phyloP scores from a whole-genome alignment of 176 grass and related monocot genomes.

The Saccharum officinarum region DNA sequence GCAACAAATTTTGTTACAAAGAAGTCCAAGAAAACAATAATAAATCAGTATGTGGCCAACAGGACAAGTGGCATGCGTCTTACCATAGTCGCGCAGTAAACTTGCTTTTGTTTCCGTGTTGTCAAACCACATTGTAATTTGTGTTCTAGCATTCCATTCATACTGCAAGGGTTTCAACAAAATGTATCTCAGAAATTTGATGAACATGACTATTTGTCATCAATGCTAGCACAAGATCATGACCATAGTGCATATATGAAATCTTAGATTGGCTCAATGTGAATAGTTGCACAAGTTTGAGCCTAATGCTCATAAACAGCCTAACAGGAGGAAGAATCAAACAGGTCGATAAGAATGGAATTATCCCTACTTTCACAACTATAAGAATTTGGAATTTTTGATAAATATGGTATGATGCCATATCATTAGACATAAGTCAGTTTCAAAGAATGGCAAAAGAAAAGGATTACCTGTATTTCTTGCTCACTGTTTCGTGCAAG shows the following conservation, averaged over 20 bases:
- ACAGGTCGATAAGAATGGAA: not conserved
- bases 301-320: not conserved
- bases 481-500: constrained; percentile 59
- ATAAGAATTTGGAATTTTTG: not conserved
- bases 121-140: constrained; percentile 96
- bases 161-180: constrained; percentile 51
- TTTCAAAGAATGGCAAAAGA: not conserved
- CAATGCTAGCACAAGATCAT: not conserved
- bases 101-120: constrained; percentile 77
- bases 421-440: not conserved
- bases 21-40: not conserved
- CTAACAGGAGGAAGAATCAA: not conserved
- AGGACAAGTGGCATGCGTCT: not conserved
- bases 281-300: not conserved
- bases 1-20: constrained; percentile 23
- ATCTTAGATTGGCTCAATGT: not conserved
- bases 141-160: constrained; percentile 95
- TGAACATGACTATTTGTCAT: not conserved
- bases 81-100: constrained; percentile 77
- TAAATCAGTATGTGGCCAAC: not conserved
- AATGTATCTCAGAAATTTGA: not conserved
- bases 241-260: not conserved
- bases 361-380: not conserved
- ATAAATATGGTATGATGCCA: not conserved
- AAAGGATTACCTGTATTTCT: constrained; percentile 56